A percentile compares a stretch with the other conserved stretches of the same genome.
These are phyloP conservation scores for Limnanthes douglasii DNA, from an alignment of 345 rosid species.

Conservation along the genomic window DNA sequence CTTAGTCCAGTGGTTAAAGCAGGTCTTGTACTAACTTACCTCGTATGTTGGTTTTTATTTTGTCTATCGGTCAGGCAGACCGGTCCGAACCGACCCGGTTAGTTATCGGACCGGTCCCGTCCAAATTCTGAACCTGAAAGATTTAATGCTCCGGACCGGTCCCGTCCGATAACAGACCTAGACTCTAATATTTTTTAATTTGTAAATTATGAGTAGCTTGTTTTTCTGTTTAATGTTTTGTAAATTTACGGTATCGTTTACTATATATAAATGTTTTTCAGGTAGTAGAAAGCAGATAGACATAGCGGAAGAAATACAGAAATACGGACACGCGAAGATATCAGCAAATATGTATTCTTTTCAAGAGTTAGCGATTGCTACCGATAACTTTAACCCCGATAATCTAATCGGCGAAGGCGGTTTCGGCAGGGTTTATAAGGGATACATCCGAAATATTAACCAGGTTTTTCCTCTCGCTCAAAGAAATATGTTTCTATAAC, in stretches of 20 bases:
- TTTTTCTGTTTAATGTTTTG: background rate
- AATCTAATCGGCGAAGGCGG: constrained; percentile 58
- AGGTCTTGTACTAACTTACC: too few relatives aligned
- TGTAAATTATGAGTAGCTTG: too few relatives aligned
- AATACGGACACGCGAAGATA: constrained; percentile 21
- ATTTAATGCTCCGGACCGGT: too few relatives aligned
- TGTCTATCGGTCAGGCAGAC: too few relatives aligned
- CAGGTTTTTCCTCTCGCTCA: constrained; percentile 14
- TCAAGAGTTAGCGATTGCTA: constrained; percentile 32
- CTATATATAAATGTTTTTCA: constrained; percentile 2
- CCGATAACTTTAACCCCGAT: constrained; percentile 31
- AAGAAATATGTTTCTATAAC: background rate
- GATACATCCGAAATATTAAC: constrained; percentile 19
- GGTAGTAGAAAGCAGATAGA: constrained; percentile 25
- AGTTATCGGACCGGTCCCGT: too few relatives aligned
- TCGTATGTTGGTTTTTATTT: too few relatives aligned
- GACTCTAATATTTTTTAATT: too few relatives aligned
- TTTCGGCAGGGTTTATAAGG: constrained; percentile 46
- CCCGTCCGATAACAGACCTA: too few relatives aligned
- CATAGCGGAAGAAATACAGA: constrained; percentile 31
- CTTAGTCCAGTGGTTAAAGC: too few relatives aligned
- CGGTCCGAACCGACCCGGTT: too few relatives aligned
- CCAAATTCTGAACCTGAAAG: too few relatives aligned
- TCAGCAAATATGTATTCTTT: constrained; percentile 21
- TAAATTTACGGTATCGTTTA: background rate